phyloP scores from a whole-genome alignment of 2,329 filamentous ascomycete genomes.

The Arthroderma sp. region DNA sequence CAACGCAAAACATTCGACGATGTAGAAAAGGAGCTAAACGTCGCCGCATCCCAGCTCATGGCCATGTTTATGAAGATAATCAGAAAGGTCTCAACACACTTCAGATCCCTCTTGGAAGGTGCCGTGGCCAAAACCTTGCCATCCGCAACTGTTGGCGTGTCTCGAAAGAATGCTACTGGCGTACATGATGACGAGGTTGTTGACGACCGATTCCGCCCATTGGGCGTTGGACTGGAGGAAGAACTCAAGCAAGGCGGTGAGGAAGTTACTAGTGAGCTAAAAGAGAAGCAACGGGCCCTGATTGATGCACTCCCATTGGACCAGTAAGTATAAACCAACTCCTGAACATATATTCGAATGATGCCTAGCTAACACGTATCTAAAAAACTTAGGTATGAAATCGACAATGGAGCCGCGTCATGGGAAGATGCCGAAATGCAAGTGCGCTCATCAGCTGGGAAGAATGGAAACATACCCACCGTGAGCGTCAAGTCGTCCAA shows the following conservation, averaged over 20 bases:
- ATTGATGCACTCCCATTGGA: constrained; percentile 86
- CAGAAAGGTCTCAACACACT: constrained; percentile 69
- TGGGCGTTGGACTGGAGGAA: constrained; percentile 60
- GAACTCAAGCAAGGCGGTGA: constrained; percentile 76
- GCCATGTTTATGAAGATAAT: constrained; percentile 97
- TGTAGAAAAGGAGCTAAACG: constrained; percentile 62
- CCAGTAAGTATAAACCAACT: constrained; percentile 44
- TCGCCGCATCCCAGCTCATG: constrained; percentile 66
- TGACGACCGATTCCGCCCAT: constrained; percentile 53
- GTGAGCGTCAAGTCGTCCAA: constrained; percentile 76
- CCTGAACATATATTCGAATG: background rate
- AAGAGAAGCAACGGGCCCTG: constrained; percentile 69
- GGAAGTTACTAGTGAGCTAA: constrained; percentile 56
- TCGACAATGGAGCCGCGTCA: constrained; percentile 34
- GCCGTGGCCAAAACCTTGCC: constrained; percentile 59
- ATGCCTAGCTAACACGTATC: constrained; percentile 11
- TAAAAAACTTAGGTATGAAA: constrained; percentile 27
- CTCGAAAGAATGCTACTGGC: constrained; percentile 35
- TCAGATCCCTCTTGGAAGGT: constrained; percentile 59
- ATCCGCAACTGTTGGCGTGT: constrained; percentile 31
- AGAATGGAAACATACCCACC: constrained; percentile 40
- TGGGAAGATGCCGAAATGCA: constrained; percentile 61
- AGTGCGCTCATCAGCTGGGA: constrained; percentile 42
- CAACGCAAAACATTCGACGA: constrained; percentile 79
- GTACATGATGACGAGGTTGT: constrained; percentile 58